Evolutionary conservation across 305 asterid genomes (phyloP).

Genomic region (Rubia peregrina): DNA sequence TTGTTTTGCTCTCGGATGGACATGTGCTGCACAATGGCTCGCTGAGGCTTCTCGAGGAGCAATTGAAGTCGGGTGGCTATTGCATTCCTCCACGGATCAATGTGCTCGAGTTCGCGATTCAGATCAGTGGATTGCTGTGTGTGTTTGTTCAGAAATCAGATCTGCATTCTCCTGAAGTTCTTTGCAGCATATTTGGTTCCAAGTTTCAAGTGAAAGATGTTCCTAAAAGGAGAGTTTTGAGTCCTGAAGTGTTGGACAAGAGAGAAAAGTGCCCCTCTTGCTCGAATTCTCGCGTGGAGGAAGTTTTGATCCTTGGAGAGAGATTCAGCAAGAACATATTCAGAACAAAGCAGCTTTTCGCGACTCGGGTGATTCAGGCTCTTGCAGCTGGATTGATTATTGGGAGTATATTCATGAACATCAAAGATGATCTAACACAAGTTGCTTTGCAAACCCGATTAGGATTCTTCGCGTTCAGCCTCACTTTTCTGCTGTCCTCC

Average conservation of each 20-base stretch:
- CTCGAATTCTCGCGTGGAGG: conserved; percentile 37
- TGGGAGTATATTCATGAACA: conserved; percentile 49
- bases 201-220: conserved; percentile 8
- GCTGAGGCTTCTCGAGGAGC: conserved; percentile 34
- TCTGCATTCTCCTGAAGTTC: conserved; percentile 9
- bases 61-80: conserved; percentile 32
- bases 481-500: conserved; percentile 59
- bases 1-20: conserved; percentile 46
- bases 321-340: conserved; percentile 48
- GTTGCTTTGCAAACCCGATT: conserved; percentile 42
- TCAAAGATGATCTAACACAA: conserved; percentile 24
- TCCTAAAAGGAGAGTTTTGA: conserved; percentile 5
- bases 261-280: conserved; percentile 17
- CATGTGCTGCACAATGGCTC: conserved; percentile 56
- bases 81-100: conserved; percentile 52
- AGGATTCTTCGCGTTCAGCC: conserved; percentile 73
- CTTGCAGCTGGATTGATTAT: conserved; percentile 47
- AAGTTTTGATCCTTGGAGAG: conserved; percentile 40
- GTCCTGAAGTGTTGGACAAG: not conserved
- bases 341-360: conserved; percentile 54
- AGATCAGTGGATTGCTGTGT: conserved; percentile 17
- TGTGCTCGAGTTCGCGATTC: conserved; percentile 63
- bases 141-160: conserved; percentile 14
- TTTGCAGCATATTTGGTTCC: conserved; percentile 1
- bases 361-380: conserved; percentile 44